Evolutionary conservation across 768 basidiomycete species (phyloP), one percentile per base, ranked within the genome.

Genomic region (Baorangia bicolor): DNA sequence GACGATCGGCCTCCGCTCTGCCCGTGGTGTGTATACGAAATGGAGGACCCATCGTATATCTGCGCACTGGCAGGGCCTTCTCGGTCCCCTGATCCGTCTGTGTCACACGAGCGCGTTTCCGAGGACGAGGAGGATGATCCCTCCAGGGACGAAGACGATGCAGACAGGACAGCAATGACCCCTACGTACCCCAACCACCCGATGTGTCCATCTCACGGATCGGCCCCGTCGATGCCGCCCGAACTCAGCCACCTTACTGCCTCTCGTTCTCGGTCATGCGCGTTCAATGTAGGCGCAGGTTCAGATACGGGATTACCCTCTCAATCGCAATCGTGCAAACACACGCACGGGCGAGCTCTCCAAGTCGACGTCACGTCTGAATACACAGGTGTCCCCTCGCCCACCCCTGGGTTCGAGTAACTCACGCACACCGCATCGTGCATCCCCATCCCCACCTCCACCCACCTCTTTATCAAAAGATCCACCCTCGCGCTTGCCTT

Each of bases 1-100:
- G 56, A 68, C 50, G 49, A 73, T 65, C 59, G 64, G 18, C 57
- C 68, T 13, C 56, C 45, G 9, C 69, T 70, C 14, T 69, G 45
- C n/a, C 74, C 78, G 2, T 72, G 64, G 2, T 85, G 83, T 65
- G 85, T 85, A 49, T 84, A 86, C 63, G 81, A 86, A 61, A 58
- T 85, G 9, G 75, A 75, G 9, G 71, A 71, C 41, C 69, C 70
- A n/a, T 71, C 70, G 4, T 70, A 72, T 21, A 58, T 70, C 8
- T 58, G 50, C 18, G 57, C 37, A 2, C 45, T 60, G 2, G 65
- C 51, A 1, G 51, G 38, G 18, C 47, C 54, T 11, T 62, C 60
- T 1, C 44, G 43, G 38, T 61, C 39, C 3, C 49, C 47, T 41
- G 51, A 39, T 49, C 41, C 39, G 5, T 47, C 53, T 8, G 11